These are phyloP conservation scores for Tetradesmus obliquus DNA, from an alignment of 139 green algal species.

Conservation along the genomic window DNA sequence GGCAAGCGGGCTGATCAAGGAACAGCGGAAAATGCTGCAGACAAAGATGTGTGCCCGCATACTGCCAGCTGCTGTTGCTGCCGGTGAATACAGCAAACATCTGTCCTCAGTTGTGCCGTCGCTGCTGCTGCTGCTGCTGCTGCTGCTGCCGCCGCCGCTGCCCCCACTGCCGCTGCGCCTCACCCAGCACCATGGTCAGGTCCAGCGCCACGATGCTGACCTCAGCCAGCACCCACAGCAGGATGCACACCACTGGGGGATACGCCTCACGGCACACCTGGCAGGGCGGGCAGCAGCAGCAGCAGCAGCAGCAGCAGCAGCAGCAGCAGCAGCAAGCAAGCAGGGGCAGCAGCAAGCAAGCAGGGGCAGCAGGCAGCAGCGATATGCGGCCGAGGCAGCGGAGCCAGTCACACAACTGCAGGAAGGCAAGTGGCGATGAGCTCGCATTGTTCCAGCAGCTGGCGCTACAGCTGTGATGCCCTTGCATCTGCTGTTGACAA, in stretches of 20 bases:
- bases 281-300: background rate
- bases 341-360: background rate
- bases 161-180: background rate
- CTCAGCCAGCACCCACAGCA: slow-evolving; percentile 68
- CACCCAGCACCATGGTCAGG: slow-evolving; percentile 75
- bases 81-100: too few species aligned
- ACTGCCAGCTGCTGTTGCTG: background rate
- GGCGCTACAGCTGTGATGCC: too few species aligned
- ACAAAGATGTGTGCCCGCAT: background rate
- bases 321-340: background rate
- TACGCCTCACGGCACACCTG: slow-evolving; percentile 73
- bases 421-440: too few species aligned
- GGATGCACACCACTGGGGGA: slow-evolving; percentile 55
- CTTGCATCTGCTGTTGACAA: too few species aligned
- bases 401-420: too few species aligned
- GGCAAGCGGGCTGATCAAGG: background rate
- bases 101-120: background rate
- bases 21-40: background rate
- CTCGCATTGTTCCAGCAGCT: too few species aligned
- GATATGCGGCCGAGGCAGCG: too few species aligned
- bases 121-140: slow-evolving; percentile 3
- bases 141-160: background rate
- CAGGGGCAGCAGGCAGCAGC: too few species aligned
- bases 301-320: background rate
- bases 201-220: slow-evolving; percentile 73